These are phyloP conservation scores for Vitrella brassicaformis DNA, from an alignment of 73 alveolate species.

Conservation along the genomic window DNA sequence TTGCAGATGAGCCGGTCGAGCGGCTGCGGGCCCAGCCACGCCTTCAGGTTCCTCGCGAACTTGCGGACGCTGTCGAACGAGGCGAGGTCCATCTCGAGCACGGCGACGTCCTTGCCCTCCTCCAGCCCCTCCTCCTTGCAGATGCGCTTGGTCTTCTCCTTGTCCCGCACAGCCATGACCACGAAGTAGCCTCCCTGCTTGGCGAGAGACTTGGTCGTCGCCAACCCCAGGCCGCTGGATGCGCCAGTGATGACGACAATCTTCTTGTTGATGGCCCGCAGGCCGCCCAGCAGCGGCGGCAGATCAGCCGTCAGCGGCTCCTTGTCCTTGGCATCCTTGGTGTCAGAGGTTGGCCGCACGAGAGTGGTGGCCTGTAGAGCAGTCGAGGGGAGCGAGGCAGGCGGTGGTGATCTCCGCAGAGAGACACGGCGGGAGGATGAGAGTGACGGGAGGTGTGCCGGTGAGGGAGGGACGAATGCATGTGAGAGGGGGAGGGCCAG, in stretches of 20 bases:
- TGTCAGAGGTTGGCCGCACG: too few relatives aligned
- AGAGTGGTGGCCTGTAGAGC: too few relatives aligned
- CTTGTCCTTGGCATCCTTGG: too few relatives aligned
- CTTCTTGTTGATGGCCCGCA: too few relatives aligned
- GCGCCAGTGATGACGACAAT: conserved; percentile 32
- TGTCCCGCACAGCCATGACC: conserved; percentile 21
- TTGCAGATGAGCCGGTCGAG: conserved; percentile 30
- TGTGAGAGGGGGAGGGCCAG: too few relatives aligned
- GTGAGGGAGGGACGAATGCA: too few relatives aligned
- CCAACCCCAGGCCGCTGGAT: conserved; percentile 18
- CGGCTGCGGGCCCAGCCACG: conserved; percentile 25
- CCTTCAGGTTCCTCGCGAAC: conserved; percentile 5
- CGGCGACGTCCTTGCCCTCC: background rate
- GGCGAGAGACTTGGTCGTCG: conserved; percentile 8
- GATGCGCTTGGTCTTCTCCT: conserved; percentile 15
- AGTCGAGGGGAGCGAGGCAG: too few relatives aligned
- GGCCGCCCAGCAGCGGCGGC: too few relatives aligned
- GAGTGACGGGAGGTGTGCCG: too few relatives aligned
- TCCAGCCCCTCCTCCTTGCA: background rate
- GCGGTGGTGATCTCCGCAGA: too few relatives aligned
- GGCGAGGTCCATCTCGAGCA: background rate
- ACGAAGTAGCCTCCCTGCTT: conserved; percentile 8
- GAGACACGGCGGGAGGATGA: too few relatives aligned
- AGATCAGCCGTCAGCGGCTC: too few relatives aligned
- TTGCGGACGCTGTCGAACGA: background rate